These are phyloP conservation scores for Aspergillus quadrilineatus DNA, from an alignment of 2,329 filamentous ascomycete genomes.

Conservation along the genomic window DNA sequence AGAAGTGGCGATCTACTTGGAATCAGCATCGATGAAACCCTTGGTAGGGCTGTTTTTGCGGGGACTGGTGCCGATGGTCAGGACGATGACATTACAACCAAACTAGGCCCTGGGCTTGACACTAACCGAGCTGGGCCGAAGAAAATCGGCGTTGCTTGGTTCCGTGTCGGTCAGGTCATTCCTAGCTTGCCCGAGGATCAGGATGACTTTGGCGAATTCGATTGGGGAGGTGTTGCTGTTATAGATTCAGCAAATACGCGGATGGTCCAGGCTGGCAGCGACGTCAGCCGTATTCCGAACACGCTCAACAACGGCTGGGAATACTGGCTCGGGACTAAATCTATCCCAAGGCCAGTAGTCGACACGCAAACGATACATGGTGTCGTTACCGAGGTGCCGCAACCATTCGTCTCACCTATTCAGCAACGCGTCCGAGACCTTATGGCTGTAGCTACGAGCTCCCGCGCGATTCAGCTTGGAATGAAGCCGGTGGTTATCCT, in stretches of 20 bases:
- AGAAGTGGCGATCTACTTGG: slow-evolving; percentile 86
- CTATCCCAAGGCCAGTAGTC: slow-evolving; percentile 53
- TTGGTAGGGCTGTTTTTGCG: slow-evolving; percentile 80
- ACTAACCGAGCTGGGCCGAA: slow-evolving; percentile 36
- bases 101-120: slow-evolving; percentile 37
- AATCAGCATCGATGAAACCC: slow-evolving; percentile 80
- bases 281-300: slow-evolving; percentile 75
- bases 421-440: slow-evolving; percentile 76
- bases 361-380: slow-evolving; percentile 37
- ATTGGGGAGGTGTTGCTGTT: slow-evolving; percentile 82
- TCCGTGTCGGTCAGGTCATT: slow-evolving; percentile 76
- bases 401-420: slow-evolving; percentile 56
- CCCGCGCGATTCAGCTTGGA: slow-evolving; percentile 78
- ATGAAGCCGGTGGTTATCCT: slow-evolving; percentile 87
- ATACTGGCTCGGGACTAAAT: slow-evolving; percentile 80
- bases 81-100: slow-evolving; percentile 66
- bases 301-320: slow-evolving; percentile 78
- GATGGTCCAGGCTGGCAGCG: slow-evolving; percentile 88
- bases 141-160: slow-evolving; percentile 76
- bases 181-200: slow-evolving; percentile 49
- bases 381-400: slow-evolving; percentile 38
- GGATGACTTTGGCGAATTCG: slow-evolving; percentile 62
- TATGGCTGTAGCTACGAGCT: slow-evolving; percentile 83
- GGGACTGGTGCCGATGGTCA: slow-evolving; percentile 56
- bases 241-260: slow-evolving; percentile 85